Base-by-base conservation (phyloP, 441 rosid genomes). In the Mallotus repandus region DNA sequence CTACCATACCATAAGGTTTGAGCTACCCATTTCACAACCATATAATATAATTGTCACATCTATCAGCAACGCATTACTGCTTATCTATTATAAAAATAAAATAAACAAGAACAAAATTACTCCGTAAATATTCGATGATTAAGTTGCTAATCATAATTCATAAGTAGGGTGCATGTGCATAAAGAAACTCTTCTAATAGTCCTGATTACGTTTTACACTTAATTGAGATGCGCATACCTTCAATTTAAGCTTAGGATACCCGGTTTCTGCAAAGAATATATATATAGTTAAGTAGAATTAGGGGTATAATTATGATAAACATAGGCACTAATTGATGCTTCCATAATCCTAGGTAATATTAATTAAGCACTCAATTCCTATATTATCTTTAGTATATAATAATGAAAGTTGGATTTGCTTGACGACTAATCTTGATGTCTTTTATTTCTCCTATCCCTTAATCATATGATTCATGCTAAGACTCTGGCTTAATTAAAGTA, bases 241-340 rank as follows among this genome's bases (percentile, higher is more conserved):
- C 57, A 7, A 41, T 13, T 25, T 63, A 54, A 63, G 25, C 75
- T 43, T 72, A 72, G 75, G 75, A 72, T 72, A 72, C 74, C 29
- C 22, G 50, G 7, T 54, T 63, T 18, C 54, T 16, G 43, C 9
- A 65, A 65, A 25, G 55, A 15, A 48, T 15, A 49, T 15, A 67
- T 9, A 67, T 3, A 7, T 35, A 15, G 45, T 15, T 18, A 70
- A 55, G n/a, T 63, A 73, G 66, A 59, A 71, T 67, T 77, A 71
- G 80, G 74, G 76, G 48, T 35, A 52, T 69, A 67, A 75, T 75
- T 75, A 75, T 70, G 81, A 77, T 76, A 60, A 82, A 57, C 74
- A 7, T 82, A 63, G 78, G 77, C 72, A 69, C 64, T 80, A 70
- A 80, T 78, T 64, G 76, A 77, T 77, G 83, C 76, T 76, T 75